Evolutionary conservation across 306 rosid species (phyloP).

Genomic region (Inga laurina): DNA sequence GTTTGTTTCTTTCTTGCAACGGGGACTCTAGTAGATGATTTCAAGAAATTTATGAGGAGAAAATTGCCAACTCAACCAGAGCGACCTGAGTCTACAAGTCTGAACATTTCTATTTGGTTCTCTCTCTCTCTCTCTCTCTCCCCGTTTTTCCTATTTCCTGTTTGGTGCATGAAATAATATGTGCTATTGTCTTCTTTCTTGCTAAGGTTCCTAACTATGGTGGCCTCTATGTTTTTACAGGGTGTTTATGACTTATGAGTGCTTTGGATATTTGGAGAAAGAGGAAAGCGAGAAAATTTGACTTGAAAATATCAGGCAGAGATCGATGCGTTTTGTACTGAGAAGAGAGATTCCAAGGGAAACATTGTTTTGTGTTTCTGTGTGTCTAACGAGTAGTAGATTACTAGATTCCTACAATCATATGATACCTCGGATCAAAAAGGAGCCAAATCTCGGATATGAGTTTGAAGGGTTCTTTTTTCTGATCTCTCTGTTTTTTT

Average conservation of each 20-base stretch:
- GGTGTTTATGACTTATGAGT: conserved; percentile 50
- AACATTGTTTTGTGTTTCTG: background rate
- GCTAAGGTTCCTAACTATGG: background rate
- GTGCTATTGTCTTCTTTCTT: background rate
- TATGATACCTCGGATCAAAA: conserved; percentile 24
- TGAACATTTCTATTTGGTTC: conserved; percentile 62
- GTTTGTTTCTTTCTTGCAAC: conserved; percentile 38
- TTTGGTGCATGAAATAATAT: background rate
- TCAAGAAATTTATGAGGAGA: conserved; percentile 60
- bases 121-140: conserved; percentile 20
- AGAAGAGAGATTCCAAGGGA: background rate
- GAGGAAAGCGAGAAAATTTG: conserved; percentile 36
- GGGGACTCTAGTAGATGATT: conserved; percentile 51
- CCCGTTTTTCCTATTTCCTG: background rate
- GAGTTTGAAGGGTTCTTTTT: background rate
- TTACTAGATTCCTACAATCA: conserved; percentile 25
- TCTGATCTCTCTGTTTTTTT: background rate
- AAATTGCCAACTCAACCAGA: conserved; percentile 40
- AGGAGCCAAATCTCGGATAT: conserved; percentile 23
- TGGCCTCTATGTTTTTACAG: conserved; percentile 40
- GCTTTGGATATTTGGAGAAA: conserved; percentile 76
- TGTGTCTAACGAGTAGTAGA: background rate
- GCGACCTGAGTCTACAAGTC: conserved; percentile 47
- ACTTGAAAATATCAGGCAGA: conserved; percentile 27
- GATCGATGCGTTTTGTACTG: no score